These are phyloP conservation scores for Bipolaris victoriae DNA, from an alignment of 2,329 filamentous ascomycete species.

Conservation along the genomic window DNA sequence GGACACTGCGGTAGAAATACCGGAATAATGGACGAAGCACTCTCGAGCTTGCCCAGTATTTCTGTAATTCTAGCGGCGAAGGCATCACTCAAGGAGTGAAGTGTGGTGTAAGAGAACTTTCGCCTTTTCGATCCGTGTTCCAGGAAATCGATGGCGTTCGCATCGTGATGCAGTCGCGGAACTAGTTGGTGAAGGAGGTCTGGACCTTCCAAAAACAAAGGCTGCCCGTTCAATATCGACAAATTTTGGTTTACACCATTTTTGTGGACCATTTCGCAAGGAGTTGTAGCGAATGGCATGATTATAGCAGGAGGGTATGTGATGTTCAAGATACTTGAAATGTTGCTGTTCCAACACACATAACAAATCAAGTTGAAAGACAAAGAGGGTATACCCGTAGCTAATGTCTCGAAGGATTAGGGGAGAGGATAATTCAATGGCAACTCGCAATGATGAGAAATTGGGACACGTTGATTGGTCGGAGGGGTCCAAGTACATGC, in stretches of 20 bases:
- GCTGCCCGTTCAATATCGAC: slow-evolving; percentile 63
- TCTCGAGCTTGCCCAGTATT: slow-evolving; percentile 34
- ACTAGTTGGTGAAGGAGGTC: slow-evolving; percentile 69
- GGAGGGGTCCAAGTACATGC: slow-evolving; percentile 18
- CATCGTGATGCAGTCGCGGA: slow-evolving; percentile 44
- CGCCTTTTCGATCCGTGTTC: slow-evolving; percentile 54
- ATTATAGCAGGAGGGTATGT: neutral
- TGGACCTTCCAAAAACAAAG: slow-evolving; percentile 61
- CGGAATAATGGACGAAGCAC: slow-evolving; percentile 65
- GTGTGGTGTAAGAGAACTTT: slow-evolving; percentile 65
- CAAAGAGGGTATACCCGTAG: slow-evolving; percentile 1
- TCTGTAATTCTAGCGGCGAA: slow-evolving; percentile 56
- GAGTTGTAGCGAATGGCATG: slow-evolving; percentile 1
- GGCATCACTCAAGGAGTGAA: slow-evolving; percentile 64
- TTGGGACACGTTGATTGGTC: slow-evolving; percentile 42
- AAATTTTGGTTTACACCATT: slow-evolving; percentile 16
- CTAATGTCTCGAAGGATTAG: slow-evolving; percentile 1
- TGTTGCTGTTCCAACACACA: neutral
- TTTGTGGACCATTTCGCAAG: slow-evolving; percentile 34
- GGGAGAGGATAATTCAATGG: slow-evolving; percentile 5
- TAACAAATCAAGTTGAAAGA: neutral
- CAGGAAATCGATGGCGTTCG: slow-evolving; percentile 68
- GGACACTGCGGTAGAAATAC: slow-evolving; percentile 78
- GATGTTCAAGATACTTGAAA: neutral
- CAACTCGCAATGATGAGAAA: slow-evolving; percentile 43